Evolutionary conservation across 768 basidiomycete species (phyloP).

Genomic region (Hericium erinaceus): DNA sequence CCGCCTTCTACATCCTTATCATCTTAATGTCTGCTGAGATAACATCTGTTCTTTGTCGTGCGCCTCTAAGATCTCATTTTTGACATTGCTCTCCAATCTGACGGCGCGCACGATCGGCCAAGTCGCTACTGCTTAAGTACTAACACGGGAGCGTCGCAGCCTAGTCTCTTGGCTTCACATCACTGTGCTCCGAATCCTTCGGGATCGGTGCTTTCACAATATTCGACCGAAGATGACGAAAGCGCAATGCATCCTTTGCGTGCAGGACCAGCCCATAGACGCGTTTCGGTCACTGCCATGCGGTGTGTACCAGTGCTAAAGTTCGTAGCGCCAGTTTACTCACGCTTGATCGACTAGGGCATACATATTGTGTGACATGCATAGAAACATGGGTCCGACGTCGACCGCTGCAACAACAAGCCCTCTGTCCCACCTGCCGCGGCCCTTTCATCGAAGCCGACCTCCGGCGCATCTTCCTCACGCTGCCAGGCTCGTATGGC

Average conservation of each 20-base stretch:
- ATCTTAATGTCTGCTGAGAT: too few relatives aligned
- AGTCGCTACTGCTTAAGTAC: too few relatives aligned
- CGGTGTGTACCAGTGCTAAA: neutral
- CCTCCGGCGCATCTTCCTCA: neutral
- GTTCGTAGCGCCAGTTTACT: neutral
- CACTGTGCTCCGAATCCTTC: too few relatives aligned
- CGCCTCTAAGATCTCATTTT: too few relatives aligned
- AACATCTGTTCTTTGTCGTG: too few relatives aligned
- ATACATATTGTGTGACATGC: neutral
- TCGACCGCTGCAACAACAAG: neutral
- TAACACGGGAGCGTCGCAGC: too few relatives aligned
- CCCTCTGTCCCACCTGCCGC: neutral
- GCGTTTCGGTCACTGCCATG: neutral
- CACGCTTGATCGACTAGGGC: neutral
- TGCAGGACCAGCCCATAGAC: neutral
- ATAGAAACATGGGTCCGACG: neutral
- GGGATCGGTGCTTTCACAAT: too few relatives aligned
- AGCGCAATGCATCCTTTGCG: neutral
- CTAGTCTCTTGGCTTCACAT: too few relatives aligned
- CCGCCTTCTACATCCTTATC: too few relatives aligned
- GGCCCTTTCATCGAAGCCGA: neutral
- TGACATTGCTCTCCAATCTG: too few relatives aligned
- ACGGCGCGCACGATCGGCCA: too few relatives aligned
- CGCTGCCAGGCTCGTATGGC: neutral
- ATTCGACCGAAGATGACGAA: neutral